Evolutionary conservation across 768 basidiomycete species (phyloP).

Genomic region (Astraeus odoratus): DNA sequence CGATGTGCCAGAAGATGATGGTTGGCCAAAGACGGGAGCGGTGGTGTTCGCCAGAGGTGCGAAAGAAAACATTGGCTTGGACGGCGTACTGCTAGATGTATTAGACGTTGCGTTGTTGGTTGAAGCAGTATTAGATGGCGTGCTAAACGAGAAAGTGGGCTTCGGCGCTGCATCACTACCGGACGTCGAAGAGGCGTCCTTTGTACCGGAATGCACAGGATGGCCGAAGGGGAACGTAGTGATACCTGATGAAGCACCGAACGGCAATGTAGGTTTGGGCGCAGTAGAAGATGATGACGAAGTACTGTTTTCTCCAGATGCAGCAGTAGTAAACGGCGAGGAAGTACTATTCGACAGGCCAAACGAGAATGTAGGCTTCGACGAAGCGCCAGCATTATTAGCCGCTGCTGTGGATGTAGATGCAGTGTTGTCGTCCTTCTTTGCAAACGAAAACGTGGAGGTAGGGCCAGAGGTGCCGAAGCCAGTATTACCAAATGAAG

Average conservation of each 20-base stretch:
- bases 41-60: neutral
- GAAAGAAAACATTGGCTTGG: neutral
- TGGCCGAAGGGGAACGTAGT: constrained; percentile 1
- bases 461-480: constrained; percentile 7
- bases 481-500: constrained; percentile 2
- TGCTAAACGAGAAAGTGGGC: constrained; percentile 18
- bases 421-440: constrained; percentile 10
- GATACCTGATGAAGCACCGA: neutral
- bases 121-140: neutral
- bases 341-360: neutral
- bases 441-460: constrained; percentile 12
- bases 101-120: neutral
- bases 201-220: constrained; percentile 9
- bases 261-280: neutral
- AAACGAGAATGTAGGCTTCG: neutral
- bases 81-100: neutral
- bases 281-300: neutral
- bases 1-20: constrained; percentile 14
- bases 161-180: constrained; percentile 17
- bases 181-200: constrained; percentile 8
- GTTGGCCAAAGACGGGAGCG: constrained; percentile 5
- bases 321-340: too few relatives aligned
- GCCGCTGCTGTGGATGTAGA: constrained; percentile 1
- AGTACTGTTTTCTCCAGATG: neutral
- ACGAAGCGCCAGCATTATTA: neutral